Evolutionary conservation across 345 rosid genomes (phyloP), one percentile per base, ranked within the genome.

Genomic region (Eutrema japonicum): DNA sequence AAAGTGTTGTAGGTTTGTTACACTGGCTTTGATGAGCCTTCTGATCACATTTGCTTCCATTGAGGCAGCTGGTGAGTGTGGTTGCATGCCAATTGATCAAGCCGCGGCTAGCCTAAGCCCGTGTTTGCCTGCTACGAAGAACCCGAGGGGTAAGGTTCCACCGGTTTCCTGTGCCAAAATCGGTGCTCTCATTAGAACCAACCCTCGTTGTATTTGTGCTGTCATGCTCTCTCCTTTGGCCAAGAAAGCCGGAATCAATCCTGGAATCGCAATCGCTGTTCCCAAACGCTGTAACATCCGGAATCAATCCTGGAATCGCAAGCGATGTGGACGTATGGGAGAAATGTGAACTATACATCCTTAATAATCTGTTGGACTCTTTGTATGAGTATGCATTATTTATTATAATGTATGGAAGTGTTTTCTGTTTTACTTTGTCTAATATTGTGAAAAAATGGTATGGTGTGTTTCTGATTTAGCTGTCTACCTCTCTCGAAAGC

Each of bases 231-330:
- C 98, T 9, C 96, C 96, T 32, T 45, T 86, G 81, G 90, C 98
- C 10, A 90, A 85, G 83, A 82, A 80, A 16, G 92, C 93, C 0
- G 92, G 96, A 53, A 87, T 93, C 73, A 88, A 78, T 41, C 96
- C 91, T 9, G 92, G 81, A n/a, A 70, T 83, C 62, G 98, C 96
- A 10, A 82, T 93, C 70, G 69, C 85, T 16, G 79, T 93, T 49
- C 98, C 98, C 0, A 90, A 90, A 74, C 82, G 96, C 18, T 93
- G 98, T 88, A 86, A 83, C 81, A 89, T 93, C 43, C 79, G 72
- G 96, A 53, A 87, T 93, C 73, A 88, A 78, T 41, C 96, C 91
- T 9, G 92, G 81, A n/a, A 70, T 83, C 62, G 98, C 53, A 93
- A 89, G 69, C 82, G 90, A 75, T 93, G 97, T 76, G 97, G 97